These are phyloP conservation scores for Trichoderma oligosporum DNA, from an alignment of 2,329 filamentous ascomycete species.

Conservation along the genomic window DNA sequence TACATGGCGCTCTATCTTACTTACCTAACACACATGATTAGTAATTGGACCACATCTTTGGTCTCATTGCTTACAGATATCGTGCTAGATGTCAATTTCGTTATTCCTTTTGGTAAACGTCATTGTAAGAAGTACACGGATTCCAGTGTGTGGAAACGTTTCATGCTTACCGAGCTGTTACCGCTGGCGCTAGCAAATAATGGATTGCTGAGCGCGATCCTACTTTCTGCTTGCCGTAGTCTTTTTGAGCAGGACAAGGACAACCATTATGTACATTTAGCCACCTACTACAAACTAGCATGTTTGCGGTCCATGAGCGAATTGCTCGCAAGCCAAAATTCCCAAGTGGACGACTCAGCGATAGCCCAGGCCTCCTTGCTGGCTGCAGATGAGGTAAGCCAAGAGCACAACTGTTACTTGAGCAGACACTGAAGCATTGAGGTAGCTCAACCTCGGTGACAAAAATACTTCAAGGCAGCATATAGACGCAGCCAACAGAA, in stretches of 20 bases:
- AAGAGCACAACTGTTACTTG: too few species aligned
- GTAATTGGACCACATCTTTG: not conserved
- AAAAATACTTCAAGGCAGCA: slow-evolving; percentile 3
- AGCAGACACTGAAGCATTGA: not conserved
- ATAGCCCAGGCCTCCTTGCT: slow-evolving; percentile 8
- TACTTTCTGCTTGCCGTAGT: slow-evolving; percentile 10
- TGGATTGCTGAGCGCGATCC: slow-evolving; percentile 4
- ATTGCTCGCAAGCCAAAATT: not conserved
- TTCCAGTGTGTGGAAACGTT: slow-evolving; percentile 3
- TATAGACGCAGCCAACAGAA: slow-evolving; percentile 8
- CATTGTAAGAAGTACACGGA: slow-evolving; percentile 6
- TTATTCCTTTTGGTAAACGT: slow-evolving; percentile 5
- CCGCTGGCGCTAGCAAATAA: not conserved
- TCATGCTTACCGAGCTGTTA: slow-evolving; percentile 10
- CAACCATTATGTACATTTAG: not conserved
- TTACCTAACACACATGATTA: not conserved
- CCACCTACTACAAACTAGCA: slow-evolving; percentile 2
- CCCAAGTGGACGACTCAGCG: not conserved
- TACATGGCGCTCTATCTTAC: not conserved
- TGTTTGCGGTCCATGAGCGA: slow-evolving; percentile 10
- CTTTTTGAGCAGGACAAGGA: slow-evolving; percentile 1
- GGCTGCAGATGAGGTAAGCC: slow-evolving; percentile 7
- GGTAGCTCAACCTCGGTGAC: slow-evolving; percentile 3
- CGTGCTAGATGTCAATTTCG: not conserved
- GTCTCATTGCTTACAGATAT: not conserved